These are phyloP conservation scores for Sideroxylon spinosum DNA, from an alignment of 179 eudicot genomes.

Conservation along the genomic window DNA sequence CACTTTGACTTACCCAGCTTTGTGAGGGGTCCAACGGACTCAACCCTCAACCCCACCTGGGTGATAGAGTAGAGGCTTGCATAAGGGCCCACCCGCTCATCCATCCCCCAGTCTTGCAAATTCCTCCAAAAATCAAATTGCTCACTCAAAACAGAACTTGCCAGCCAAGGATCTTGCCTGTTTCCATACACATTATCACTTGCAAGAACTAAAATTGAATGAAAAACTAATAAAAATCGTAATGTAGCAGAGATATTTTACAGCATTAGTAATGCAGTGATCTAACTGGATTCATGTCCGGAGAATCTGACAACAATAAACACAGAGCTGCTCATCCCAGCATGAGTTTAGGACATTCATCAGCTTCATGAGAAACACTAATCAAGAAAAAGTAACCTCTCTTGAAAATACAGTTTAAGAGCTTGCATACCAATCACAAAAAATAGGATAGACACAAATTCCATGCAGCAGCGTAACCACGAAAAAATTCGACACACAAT, in stretches of 20 bases:
- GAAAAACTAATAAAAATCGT: not conserved
- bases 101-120: too few species aligned
- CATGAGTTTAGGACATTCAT: not conserved
- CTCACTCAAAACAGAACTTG: too few species aligned
- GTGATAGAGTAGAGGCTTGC: too few species aligned
- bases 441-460: not conserved
- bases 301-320: not conserved
- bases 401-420: not conserved
- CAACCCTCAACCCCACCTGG: too few species aligned
- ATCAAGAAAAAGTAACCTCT: not conserved
- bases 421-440: not conserved
- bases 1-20: too few species aligned
- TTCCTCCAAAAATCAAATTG: too few species aligned
- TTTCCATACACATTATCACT: not conserved
- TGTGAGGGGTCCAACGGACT: too few species aligned
- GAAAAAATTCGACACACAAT: not conserved
- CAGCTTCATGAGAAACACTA: not conserved
- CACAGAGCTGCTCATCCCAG: not conserved
- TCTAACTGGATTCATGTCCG: not conserved
- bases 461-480: not conserved
- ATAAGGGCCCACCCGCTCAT: too few species aligned
- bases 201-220: not conserved
- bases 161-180: too few species aligned
- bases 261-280: too few species aligned
- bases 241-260: not conserved